phyloP scores from a whole-genome alignment of 805 yeast species.

The Debaryomyces castellii region DNA sequence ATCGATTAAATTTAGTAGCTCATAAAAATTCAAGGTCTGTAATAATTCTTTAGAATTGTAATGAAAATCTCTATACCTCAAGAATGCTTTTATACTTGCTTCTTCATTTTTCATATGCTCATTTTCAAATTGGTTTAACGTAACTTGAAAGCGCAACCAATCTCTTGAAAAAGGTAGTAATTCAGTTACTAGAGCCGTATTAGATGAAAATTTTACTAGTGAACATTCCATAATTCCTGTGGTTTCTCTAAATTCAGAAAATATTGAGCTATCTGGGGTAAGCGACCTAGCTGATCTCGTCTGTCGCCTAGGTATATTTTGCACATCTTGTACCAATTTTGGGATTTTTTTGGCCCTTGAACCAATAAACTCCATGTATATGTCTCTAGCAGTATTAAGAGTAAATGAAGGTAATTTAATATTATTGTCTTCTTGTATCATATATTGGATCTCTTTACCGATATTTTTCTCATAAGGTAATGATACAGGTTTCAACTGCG shows the following conservation, averaged over 20 bases:
- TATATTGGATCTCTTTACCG: conserved; percentile 16
- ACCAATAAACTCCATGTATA: conserved; percentile 22
- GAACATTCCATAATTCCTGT: conserved; percentile 37
- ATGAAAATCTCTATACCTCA: conserved; percentile 38
- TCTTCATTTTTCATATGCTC: conserved; percentile 10
- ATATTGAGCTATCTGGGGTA: conserved; percentile 1
- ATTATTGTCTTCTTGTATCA: background rate
- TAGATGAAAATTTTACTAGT: conserved; percentile 22
- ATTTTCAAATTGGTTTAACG: conserved; percentile 22
- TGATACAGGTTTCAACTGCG: conserved; percentile 22
- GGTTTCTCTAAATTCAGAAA: conserved; percentile 11
- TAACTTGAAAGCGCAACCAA: conserved; percentile 34
- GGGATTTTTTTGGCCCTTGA: conserved; percentile 37
- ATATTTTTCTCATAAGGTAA: conserved; percentile 41
- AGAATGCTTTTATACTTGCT: conserved; percentile 23
- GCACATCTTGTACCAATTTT: conserved; percentile 24
- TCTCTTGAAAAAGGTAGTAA: conserved; percentile 30
- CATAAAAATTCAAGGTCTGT: conserved; percentile 6
- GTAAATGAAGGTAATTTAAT: conserved; percentile 5
- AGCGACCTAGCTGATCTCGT: conserved; percentile 11
- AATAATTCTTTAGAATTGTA: conserved; percentile 13
- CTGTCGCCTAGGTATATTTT: conserved; percentile 15
- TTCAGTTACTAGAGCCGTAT: conserved; percentile 26
- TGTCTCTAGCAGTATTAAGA: conserved; percentile 10
- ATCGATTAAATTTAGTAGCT: background rate